Base-by-base conservation (phyloP, 1,139 yeast species). In the Blastobotrys proliferans region DNA sequence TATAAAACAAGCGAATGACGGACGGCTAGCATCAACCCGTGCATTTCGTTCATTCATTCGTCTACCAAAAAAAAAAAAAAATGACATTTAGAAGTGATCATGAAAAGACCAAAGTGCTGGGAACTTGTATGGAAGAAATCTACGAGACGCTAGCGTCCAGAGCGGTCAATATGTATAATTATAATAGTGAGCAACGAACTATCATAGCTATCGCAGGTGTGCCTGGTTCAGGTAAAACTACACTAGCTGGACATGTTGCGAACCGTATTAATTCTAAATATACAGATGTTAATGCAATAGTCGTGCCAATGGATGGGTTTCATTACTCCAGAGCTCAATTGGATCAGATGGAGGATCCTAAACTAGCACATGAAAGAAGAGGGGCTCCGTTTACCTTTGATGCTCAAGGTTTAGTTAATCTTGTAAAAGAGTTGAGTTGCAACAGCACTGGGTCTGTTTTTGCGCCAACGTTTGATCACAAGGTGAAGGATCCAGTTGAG, bases 381-480 rank as follows among this genome's bases (percentile, higher is more conserved):
- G 97, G 97, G 0, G 83, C 95, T 0, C 94, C 95, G 1, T 77
- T 74, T 55, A 87, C 97, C 0, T 88, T 88, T 64, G 88, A 90
- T 59, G 74, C 85, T 4, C 55, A 60, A 8, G 70, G 70, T 38
- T 72, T 76, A 32, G 69, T 70, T 0, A 62, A 59, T 18, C 54
- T 71, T 38, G 67, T 62, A 29, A 49, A 53, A 36, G 35, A 44
- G 10, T 51, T 64, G 28, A 50, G 49, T 21, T 24, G 44, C 11
- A 24, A 41, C 28, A 1, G 45, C 58, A 97, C 88, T 60, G 76
- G 72, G 51, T 82, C 77, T 51, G 48, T 78, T 2, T 50, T 46
- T 21, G 77, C 79, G 2, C 96, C 97, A 0, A 82, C 87, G 16
- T 90, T 90, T 59, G 87, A 84, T 57, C 97, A 90, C 59, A 61